Percentiles rank a stretch among this genome's conserved stretches.
Evolutionary conservation across 805 yeast species (phyloP).

Genomic region (Metschnikowia continentalis): DNA sequence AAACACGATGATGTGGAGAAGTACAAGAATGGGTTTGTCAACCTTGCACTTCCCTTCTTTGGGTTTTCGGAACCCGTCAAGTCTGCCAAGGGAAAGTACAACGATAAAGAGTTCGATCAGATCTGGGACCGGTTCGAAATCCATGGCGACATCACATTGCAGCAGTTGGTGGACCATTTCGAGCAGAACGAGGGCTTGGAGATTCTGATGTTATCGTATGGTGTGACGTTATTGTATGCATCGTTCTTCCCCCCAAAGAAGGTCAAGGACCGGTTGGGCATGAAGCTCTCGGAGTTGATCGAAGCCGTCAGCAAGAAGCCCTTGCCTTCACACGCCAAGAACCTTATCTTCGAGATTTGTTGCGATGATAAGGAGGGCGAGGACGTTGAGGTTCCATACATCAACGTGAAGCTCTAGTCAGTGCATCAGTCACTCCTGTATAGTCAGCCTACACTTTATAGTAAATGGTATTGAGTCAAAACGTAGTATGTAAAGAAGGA

Average conservation of each 20-base stretch:
- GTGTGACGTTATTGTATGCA: slow-evolving; percentile 85
- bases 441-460: background rate
- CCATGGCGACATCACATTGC: slow-evolving; percentile 69
- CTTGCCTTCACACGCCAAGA: slow-evolving; percentile 65
- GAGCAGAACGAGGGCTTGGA: slow-evolving; percentile 79
- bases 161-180: slow-evolving; percentile 70
- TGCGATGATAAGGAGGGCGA: slow-evolving; percentile 91
- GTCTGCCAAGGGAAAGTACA: slow-evolving; percentile 78
- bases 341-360: slow-evolving; percentile 83
- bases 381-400: slow-evolving; percentile 92
- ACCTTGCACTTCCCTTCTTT: slow-evolving; percentile 90
- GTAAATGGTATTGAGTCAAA: background rate
- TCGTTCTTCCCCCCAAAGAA: slow-evolving; percentile 92
- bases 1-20: slow-evolving; percentile 71
- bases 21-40: slow-evolving; percentile 88
- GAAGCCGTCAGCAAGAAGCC: slow-evolving; percentile 84
- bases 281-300: slow-evolving; percentile 71
- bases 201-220: slow-evolving; percentile 87
- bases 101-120: slow-evolving; percentile 71
- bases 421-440: no score
- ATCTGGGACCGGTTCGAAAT: slow-evolving; percentile 95
- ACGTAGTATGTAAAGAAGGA: no score
- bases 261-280: slow-evolving; percentile 65
- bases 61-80: slow-evolving; percentile 96
- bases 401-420: slow-evolving; percentile 48